Percentiles rank a stretch among this genome's conserved stretches.
These are phyloP conservation scores for Pulveroboletus frians DNA, from an alignment of 768 basidiomycete species.

Conservation along the genomic window DNA sequence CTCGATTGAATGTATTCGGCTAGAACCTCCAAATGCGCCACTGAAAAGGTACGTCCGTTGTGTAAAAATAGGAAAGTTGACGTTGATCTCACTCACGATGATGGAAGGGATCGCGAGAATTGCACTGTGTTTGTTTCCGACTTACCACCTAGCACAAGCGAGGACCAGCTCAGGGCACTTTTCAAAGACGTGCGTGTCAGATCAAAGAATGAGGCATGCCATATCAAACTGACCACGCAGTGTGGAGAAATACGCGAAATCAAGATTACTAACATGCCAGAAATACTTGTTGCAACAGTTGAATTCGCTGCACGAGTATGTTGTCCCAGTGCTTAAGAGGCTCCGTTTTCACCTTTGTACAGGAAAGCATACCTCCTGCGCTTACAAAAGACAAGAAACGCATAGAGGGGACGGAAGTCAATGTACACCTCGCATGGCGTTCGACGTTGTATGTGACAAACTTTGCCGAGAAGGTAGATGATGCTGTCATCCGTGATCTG, in stretches of 20 bases:
- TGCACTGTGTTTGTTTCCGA: constrained; percentile 85
- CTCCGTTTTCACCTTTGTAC: background rate
- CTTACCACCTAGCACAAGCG: constrained; percentile 49
- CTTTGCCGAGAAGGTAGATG: constrained; percentile 83
- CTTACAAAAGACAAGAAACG: constrained; percentile 94
- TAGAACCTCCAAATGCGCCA: constrained; percentile 43
- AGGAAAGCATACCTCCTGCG: constrained; percentile 82
- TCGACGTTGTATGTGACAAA: constrained; percentile 96
- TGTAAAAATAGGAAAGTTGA: background rate
- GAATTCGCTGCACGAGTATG: constrained; percentile 69
- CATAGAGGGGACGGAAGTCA: constrained; percentile 66
- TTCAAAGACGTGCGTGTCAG: constrained; percentile 75
- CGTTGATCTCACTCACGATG: background rate
- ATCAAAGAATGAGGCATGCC: background rate
- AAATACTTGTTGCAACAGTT: constrained; percentile 71
- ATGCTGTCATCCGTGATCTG: constrained; percentile 64
- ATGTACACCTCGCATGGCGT: constrained; percentile 88
- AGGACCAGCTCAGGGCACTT: constrained; percentile 62
- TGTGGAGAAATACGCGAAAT: constrained; percentile 85
- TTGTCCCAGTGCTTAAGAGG: background rate
- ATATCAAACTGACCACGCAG: constrained; percentile 38
- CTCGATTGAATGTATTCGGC: background rate
- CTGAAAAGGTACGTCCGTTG: constrained; percentile 51
- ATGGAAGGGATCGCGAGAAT: constrained; percentile 85
- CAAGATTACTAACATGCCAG: constrained; percentile 62